These are phyloP conservation scores for Fusarium guadeloupense DNA, from an alignment of 2,329 filamentous ascomycete species.

Conservation along the genomic window DNA sequence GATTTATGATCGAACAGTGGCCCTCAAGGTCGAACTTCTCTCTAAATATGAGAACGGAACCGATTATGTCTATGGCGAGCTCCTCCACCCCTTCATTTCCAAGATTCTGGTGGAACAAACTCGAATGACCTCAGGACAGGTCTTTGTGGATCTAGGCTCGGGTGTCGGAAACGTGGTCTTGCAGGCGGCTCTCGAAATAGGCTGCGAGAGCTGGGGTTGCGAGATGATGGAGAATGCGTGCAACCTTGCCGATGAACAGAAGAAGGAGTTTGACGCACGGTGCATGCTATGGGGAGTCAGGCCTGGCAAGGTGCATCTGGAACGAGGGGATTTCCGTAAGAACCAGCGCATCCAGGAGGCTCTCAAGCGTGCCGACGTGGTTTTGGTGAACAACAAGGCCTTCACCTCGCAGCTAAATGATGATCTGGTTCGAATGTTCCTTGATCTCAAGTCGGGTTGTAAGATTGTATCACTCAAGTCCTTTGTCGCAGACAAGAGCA, in stretches of 20 bases:
- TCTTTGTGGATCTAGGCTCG: slow-evolving; percentile 94
- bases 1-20: slow-evolving; percentile 91
- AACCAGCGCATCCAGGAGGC: slow-evolving; percentile 75
- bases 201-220: slow-evolving; percentile 94
- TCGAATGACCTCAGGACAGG: slow-evolving; percentile 79
- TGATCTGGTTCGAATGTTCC: slow-evolving; percentile 84
- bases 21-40: slow-evolving; percentile 84
- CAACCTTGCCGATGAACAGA: slow-evolving; percentile 81
- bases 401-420: slow-evolving; percentile 91
- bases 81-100: slow-evolving; percentile 84
- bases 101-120: slow-evolving; percentile 81
- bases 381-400: slow-evolving; percentile 97
- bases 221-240: slow-evolving; percentile 95
- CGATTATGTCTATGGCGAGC: slow-evolving; percentile 94
- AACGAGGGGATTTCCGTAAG: slow-evolving; percentile 84
- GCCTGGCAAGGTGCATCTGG: slow-evolving; percentile 80
- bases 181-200: slow-evolving; percentile 91
- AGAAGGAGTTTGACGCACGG: slow-evolving; percentile 83
- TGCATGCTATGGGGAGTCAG: slow-evolving; percentile 89
- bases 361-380: slow-evolving; percentile 88
- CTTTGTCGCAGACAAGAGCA: slow-evolving; percentile 84
- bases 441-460: slow-evolving; percentile 91
- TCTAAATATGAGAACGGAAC: slow-evolving; percentile 88
- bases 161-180: slow-evolving; percentile 96
- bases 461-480: slow-evolving; percentile 91